phyloP scores from a whole-genome alignment of 2,329 filamentous ascomycete species.

The Malbranchea cinnamomea region DNA sequence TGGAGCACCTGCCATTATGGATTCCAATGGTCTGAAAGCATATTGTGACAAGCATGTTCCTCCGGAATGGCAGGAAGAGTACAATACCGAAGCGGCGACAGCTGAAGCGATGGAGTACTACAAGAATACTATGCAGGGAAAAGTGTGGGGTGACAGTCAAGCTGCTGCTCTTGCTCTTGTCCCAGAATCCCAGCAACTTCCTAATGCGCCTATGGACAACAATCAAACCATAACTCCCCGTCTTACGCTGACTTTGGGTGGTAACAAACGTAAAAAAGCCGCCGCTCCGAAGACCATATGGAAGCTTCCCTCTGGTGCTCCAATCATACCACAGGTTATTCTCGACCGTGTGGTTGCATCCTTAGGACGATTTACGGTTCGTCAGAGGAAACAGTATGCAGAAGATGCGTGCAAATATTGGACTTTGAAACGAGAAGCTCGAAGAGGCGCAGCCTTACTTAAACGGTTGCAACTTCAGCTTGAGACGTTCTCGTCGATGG shows the following conservation, averaged over 20 bases:
- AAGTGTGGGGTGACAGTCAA: conserved; percentile 85
- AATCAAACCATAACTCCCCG: conserved; percentile 31
- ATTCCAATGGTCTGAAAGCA: conserved; percentile 73
- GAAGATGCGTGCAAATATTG: conserved; percentile 93
- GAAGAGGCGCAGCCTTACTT: conserved; percentile 76
- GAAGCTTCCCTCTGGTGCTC: conserved; percentile 88
- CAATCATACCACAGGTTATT: conserved; percentile 79
- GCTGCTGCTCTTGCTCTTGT: conserved; percentile 66
- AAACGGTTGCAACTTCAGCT: conserved; percentile 89
- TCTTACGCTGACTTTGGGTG: conserved; percentile 36
- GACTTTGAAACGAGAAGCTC: conserved; percentile 89
- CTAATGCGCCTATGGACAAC: conserved; percentile 33
- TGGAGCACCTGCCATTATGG: conserved; percentile 60
- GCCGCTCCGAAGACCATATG: conserved; percentile 54
- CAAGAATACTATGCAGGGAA: conserved; percentile 72
- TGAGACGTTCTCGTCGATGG: conserved; percentile 94
- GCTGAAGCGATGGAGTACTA: conserved; percentile 79
- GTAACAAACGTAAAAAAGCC: conserved; percentile 44
- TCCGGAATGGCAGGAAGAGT: conserved; percentile 71
- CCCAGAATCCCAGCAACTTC: conserved; percentile 48
- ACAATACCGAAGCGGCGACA: conserved; percentile 66
- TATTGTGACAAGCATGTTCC: conserved; percentile 95
- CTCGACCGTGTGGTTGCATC: conserved; percentile 75
- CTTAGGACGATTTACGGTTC: conserved; percentile 65
- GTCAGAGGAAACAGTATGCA: conserved; percentile 82